These are phyloP conservation scores for Podospora comata DNA, from an alignment of 495 filamentous ascomycete species.

Conservation along the genomic window DNA sequence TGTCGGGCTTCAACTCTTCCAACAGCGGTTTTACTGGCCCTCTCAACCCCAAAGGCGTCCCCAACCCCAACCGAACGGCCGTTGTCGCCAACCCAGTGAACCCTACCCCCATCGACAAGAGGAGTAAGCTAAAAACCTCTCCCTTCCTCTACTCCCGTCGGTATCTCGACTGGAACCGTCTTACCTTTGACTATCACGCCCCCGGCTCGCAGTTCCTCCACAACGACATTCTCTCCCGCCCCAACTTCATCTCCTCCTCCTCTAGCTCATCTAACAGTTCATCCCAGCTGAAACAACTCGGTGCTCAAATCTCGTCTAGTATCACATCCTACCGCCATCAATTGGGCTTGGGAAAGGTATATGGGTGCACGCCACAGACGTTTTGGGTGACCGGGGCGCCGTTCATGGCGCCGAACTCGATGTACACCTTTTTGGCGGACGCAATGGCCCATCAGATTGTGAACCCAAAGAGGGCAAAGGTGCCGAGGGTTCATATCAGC, in stretches of 20 bases:
- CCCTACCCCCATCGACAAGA: neutral
- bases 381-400: slow-evolving; percentile 65
- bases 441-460: slow-evolving; percentile 54
- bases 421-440: slow-evolving; percentile 67
- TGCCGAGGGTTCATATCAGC: slow-evolving; percentile 60
- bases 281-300: slow-evolving; percentile 25
- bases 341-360: slow-evolving; percentile 59
- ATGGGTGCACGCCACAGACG: slow-evolving; percentile 69
- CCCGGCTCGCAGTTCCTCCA: slow-evolving; percentile 61
- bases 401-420: slow-evolving; percentile 57
- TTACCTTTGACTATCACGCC: slow-evolving; percentile 72
- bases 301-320: slow-evolving; percentile 59
- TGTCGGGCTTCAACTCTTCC: slow-evolving; percentile 55
- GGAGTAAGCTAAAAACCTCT: slow-evolving; percentile 20
- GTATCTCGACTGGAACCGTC: slow-evolving; percentile 85
- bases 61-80: slow-evolving; percentile 45
- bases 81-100: slow-evolving; percentile 15
- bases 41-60: slow-evolving; percentile 40
- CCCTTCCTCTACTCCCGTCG: slow-evolving; percentile 57
- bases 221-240: slow-evolving; percentile 30
- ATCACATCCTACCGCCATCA: slow-evolving; percentile 61
- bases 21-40: slow-evolving; percentile 31
- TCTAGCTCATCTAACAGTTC: neutral
- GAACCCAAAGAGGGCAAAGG: slow-evolving; percentile 44
- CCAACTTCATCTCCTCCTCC: neutral